Conservation (phyloP, 805 yeast species). For the Maudiozyma serrabonitensis region DNA sequence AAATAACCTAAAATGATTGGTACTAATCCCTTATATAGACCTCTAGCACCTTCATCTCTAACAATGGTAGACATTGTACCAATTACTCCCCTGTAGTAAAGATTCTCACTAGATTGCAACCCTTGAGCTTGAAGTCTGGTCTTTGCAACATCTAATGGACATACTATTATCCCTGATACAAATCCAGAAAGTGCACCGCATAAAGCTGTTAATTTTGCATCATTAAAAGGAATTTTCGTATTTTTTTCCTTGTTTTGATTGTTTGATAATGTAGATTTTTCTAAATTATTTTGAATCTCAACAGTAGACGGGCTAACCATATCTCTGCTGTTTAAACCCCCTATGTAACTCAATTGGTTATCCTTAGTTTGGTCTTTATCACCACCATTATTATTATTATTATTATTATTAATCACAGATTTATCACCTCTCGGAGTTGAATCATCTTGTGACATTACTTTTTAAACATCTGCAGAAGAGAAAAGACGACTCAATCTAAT, state of each 20-base stretch:
- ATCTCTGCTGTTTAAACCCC: not conserved
- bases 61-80: constrained; percentile 59
- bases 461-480: not conserved
- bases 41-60: constrained; percentile 69
- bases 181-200: constrained; percentile 95
- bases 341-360: too few relatives aligned
- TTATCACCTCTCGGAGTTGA: not conserved
- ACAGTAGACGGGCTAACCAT: too few relatives aligned
- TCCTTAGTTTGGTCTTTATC: too few relatives aligned
- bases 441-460: constrained; percentile 1
- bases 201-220: constrained; percentile 57
- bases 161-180: constrained; percentile 77
- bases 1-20: constrained; percentile 92
- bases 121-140: constrained; percentile 93
- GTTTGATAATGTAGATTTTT: not conserved
- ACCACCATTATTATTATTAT: too few relatives aligned
- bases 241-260: not conserved
- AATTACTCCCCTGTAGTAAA: constrained; percentile 47
- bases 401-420: not conserved
- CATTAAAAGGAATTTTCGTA: constrained; percentile 19
- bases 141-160: constrained; percentile 93
- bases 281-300: not conserved
- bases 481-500: not conserved
- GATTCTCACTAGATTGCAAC: constrained; percentile 25
- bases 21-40: constrained; percentile 80